phyloP scores from a whole-genome alignment of 2,329 filamentous ascomycete species.

The Microdochium nivale region DNA sequence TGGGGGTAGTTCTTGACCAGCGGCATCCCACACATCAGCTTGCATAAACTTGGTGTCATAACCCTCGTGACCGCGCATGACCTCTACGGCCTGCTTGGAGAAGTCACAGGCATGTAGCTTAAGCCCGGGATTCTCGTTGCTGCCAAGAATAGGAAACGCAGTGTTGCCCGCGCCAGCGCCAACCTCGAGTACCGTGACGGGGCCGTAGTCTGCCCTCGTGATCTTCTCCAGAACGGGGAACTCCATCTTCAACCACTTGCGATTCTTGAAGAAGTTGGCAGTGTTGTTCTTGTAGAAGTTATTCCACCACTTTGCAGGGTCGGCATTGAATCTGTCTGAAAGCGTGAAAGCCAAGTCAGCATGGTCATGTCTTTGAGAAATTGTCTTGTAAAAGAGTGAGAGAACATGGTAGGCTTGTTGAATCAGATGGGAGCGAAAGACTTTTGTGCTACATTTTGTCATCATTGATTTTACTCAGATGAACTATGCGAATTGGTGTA shows the following conservation, averaged over 20 bases:
- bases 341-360: constrained; percentile 27
- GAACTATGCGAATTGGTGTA: constrained; percentile 56
- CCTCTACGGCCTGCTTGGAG: constrained; percentile 86
- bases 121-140: constrained; percentile 74
- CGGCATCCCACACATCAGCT: constrained; percentile 92
- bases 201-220: constrained; percentile 60
- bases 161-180: constrained; percentile 95
- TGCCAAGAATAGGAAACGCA: constrained; percentile 79
- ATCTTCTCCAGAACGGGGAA: constrained; percentile 81
- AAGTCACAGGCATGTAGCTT: constrained; percentile 94
- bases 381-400: constrained; percentile 5
- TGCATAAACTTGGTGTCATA: constrained; percentile 68
- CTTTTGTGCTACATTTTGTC: constrained; percentile 46
- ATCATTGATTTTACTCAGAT: constrained; percentile 55
- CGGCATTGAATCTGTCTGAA: constrained; percentile 71
- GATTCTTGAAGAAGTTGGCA: constrained; percentile 96
- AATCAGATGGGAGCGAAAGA: constrained; percentile 72
- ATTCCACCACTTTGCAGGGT: constrained; percentile 97
- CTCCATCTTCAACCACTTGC: constrained; percentile 95
- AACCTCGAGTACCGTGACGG: constrained; percentile 72
- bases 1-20: constrained; percentile 64
- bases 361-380: no score
- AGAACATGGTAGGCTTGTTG: constrained; percentile 11
- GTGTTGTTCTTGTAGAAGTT: constrained; percentile 97
- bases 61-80: constrained; percentile 73